A percentile compares a stretch with the other conserved stretches of the same genome.
phyloP scores from a whole-genome alignment of 805 yeast species.

The Metschnikowia corniflorae region DNA sequence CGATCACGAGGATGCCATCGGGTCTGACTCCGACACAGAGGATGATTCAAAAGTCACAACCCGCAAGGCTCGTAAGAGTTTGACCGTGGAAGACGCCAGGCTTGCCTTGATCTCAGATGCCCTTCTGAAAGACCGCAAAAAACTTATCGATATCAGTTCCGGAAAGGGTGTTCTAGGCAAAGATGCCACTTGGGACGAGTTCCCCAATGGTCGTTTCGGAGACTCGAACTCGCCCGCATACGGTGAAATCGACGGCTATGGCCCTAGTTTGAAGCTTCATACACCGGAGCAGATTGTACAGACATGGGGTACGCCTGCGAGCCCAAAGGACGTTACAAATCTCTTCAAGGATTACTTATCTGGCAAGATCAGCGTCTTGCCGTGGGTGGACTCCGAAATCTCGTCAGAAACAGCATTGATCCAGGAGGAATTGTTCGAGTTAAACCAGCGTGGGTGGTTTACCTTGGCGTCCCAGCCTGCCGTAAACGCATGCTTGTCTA shows the following conservation, averaged over 20 bases:
- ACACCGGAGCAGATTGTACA: slow-evolving; percentile 57
- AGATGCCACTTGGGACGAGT: slow-evolving; percentile 96
- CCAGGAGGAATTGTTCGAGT: slow-evolving; percentile 81
- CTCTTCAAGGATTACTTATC: slow-evolving; percentile 72
- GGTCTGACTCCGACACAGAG: slow-evolving; percentile 38
- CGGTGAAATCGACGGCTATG: slow-evolving; percentile 97
- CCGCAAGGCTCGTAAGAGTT: slow-evolving; percentile 20
- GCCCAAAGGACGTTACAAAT: slow-evolving; percentile 54
- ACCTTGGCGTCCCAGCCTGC: slow-evolving; percentile 97
- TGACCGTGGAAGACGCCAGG: slow-evolving; percentile 34
- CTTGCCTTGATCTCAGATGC: slow-evolving; percentile 26
- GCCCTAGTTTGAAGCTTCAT: slow-evolving; percentile 80
- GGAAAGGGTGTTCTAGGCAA: slow-evolving; percentile 83
- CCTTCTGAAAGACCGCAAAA: slow-evolving; percentile 41
- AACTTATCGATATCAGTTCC: slow-evolving; percentile 70
- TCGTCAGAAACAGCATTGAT: slow-evolving; percentile 89
- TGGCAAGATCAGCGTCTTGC: slow-evolving; percentile 71
- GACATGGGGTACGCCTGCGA: slow-evolving; percentile 78
- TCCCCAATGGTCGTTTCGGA: slow-evolving; percentile 93
- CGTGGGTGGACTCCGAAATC: slow-evolving; percentile 88
- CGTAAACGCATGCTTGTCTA: slow-evolving; percentile 68
- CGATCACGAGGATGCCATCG: slow-evolving; percentile 31
- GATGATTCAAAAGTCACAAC: slow-evolving; percentile 16
- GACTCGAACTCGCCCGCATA: slow-evolving; percentile 94
- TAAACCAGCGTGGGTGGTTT: slow-evolving; percentile 72